Percentiles rank a stretch among this genome's conserved stretches.
Conservation (phyloP, 1,284 basidiomycete genomes). For the Tylopilus orsonianus region DNA sequence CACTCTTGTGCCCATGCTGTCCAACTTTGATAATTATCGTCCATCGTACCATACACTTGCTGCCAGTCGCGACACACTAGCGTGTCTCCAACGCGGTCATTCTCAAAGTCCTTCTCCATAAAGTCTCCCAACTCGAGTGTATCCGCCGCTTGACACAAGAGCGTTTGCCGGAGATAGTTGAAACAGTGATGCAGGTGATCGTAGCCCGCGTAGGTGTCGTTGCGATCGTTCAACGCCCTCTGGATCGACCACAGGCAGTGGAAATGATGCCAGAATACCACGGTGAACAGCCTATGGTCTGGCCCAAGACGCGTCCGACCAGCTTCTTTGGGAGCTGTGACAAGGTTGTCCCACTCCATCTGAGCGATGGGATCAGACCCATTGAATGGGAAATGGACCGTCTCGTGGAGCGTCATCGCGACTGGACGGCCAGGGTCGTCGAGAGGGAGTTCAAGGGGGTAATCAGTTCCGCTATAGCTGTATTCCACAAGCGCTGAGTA, state of each 20-base stretch:
- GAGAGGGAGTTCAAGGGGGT: slow-evolving; percentile 10
- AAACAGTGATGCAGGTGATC: slow-evolving; percentile 33
- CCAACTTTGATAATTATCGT: slow-evolving; percentile 15
- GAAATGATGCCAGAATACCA: slow-evolving; percentile 13
- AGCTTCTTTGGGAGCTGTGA: slow-evolving; percentile 10
- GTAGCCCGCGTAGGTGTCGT: slow-evolving; percentile 12
- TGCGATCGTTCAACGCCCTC: slow-evolving; percentile 9
- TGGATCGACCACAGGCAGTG: slow-evolving; percentile 19
- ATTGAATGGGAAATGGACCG: slow-evolving; percentile 13
- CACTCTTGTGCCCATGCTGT: slow-evolving; percentile 9
- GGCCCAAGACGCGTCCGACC: slow-evolving; percentile 15
- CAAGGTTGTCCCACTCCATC: slow-evolving; percentile 10
- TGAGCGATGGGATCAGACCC: slow-evolving; percentile 6
- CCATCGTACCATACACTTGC: slow-evolving; percentile 18
- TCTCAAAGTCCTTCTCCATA: slow-evolving; percentile 20
- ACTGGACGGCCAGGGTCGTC: slow-evolving; percentile 6
- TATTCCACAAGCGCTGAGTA: slow-evolving; percentile 1
- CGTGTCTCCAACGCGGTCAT: slow-evolving; percentile 22
- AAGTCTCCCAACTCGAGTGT: slow-evolving; percentile 35
- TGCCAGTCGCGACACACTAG: slow-evolving; percentile 35
- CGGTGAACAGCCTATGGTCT: slow-evolving; percentile 12
- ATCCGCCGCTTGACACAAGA: slow-evolving; percentile 33
- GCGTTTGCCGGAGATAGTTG: slow-evolving; percentile 33
- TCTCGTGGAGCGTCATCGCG: slow-evolving; percentile 15
- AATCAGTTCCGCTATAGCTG: slow-evolving; percentile 11